phyloP scores from a whole-genome alignment of 441 rosid species.

The Sinapis alba region DNA sequence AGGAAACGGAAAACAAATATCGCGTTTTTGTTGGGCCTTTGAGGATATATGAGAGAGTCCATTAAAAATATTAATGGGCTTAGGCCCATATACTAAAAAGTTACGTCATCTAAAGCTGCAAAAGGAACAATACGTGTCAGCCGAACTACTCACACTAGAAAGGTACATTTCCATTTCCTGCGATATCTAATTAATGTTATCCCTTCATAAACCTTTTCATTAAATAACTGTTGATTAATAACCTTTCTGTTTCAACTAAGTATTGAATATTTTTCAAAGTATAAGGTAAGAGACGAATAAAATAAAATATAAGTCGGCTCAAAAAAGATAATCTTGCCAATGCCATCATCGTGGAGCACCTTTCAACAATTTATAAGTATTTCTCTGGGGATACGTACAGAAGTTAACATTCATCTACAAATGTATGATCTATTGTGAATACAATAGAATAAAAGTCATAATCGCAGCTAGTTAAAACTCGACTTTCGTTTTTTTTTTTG shows the following conservation, averaged over 20 bases:
- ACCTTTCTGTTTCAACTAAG: not conserved
- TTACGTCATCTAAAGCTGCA: not conserved
- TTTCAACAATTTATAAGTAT: not conserved
- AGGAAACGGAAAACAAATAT: not conserved
- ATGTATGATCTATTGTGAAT: not conserved
- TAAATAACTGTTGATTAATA: not conserved
- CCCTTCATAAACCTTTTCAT: not conserved
- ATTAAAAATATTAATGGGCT: not conserved
- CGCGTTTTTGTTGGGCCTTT: not conserved
- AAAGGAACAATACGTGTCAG: conserved; percentile 9
- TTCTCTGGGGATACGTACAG: not conserved
- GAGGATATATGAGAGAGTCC: not conserved
- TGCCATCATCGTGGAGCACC: conserved; percentile 6
- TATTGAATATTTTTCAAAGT: not conserved
- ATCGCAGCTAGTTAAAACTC: not conserved
- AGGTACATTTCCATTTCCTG: not conserved
- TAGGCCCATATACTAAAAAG: conserved; percentile 3
- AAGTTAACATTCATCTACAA: not conserved
- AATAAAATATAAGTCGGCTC: conserved; percentile 7
- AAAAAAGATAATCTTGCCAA: not conserved
- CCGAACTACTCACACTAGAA: not conserved
- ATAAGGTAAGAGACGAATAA: not conserved
- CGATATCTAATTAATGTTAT: not conserved
- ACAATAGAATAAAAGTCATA: not conserved
- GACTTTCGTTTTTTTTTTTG: not conserved